Evolutionary conservation across 2,329 filamentous ascomycete genomes (phyloP), one percentile per base, ranked within the genome.

Genomic region (Arthrinium phaeospermum): DNA sequence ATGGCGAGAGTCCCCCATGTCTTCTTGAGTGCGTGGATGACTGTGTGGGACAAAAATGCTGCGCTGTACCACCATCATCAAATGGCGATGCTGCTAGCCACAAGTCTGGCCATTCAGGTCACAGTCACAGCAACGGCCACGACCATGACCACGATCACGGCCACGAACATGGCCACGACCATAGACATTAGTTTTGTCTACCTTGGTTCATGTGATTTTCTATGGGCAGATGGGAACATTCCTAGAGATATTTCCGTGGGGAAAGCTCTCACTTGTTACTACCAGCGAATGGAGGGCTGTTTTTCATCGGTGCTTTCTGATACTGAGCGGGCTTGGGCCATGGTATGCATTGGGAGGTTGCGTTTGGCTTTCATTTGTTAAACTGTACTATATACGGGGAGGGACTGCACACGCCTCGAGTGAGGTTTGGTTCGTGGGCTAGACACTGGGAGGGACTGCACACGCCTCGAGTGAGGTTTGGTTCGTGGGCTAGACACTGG

Each of bases 1-100:
- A 34, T 27, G 69, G 41, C 41, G 72, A 53, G 46, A 41, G 27
- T 41, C 76, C 78, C 51, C 76, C 80, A 2, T 90, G 88, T 74
- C 81, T 91, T 47, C 81, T 91, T 4, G 87, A 88, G 74, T 88
- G 86, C 71, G 83, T 87, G 13, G 86, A 87, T 68, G 80, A 87
- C 72, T 88, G 86, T 72, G 80, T 82, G 4, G 85, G 80, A 22
- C 81, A 82, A 76, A 85, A 85, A 19, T 88, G 86, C 80, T 88
- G 86, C 75, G 76, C 81, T 1, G 14, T 75, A 8, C 75, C 78
- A 14, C 71, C 75, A 24, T 72, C 71, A 16, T 64, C 64, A 24
- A 71, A 71, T 41, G 72, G 70, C 41, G 69, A 47, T 7, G 51
- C 61, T 37, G 57, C 41, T 24, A 69, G 64, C 16, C 68, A 70